Evolutionary conservation across 192 early-diverging fungal genomes (phyloP).

Genomic region (Backusella circina): DNA sequence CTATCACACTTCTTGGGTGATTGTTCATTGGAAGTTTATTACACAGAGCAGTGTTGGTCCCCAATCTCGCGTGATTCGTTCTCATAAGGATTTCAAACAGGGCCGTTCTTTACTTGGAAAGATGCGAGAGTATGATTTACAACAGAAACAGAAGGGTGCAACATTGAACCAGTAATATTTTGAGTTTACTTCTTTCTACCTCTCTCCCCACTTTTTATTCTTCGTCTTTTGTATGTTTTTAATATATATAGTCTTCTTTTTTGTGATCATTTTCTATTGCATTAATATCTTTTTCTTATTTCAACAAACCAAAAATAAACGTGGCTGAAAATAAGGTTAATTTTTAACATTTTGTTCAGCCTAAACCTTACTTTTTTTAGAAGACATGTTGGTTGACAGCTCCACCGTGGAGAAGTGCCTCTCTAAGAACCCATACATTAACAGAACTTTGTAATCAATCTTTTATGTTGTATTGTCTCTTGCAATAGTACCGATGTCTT

Average conservation of each 20-base stretch:
- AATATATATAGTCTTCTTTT: background rate
- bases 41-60: slow-evolving; percentile 69
- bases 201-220: background rate
- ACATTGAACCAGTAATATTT: background rate
- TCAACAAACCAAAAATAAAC: background rate
- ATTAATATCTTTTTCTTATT: background rate
- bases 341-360: too few species aligned
- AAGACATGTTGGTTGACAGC: too few species aligned
- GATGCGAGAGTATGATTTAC: slow-evolving; percentile 24
- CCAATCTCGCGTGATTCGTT: slow-evolving; percentile 76
- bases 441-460: too few species aligned
- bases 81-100: slow-evolving; percentile 65
- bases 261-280: background rate
- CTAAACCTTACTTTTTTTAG: too few species aligned
- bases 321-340: background rate
- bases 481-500: too few species aligned
- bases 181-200: background rate
- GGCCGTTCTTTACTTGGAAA: slow-evolving; percentile 64
- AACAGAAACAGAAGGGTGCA: background rate
- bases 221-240: background rate
- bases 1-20: slow-evolving; percentile 84
- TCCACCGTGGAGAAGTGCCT: too few species aligned
- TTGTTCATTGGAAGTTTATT: slow-evolving; percentile 83
- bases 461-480: too few species aligned
- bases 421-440: too few species aligned